Evolutionary conservation across 75 land plant species (phyloP).

Genomic region (Pinus tabuliformis): DNA sequence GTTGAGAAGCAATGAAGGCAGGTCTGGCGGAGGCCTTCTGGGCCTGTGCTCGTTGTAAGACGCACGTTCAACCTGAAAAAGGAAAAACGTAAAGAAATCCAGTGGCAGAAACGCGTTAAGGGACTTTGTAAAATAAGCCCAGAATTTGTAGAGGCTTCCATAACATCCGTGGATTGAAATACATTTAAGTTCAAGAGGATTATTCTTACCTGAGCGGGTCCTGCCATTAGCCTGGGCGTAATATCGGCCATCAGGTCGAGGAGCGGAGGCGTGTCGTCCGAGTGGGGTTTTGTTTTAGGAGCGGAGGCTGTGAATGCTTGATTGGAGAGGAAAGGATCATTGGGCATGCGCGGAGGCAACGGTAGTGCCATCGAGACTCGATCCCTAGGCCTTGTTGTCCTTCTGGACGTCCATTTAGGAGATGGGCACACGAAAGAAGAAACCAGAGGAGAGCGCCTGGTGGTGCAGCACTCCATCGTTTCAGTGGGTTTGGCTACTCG

Average conservation of each 20-base stretch:
- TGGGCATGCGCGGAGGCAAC: slow-evolving; percentile 47
- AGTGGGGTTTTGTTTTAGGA: slow-evolving; percentile 26
- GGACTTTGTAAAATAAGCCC: neutral
- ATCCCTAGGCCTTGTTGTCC: neutral
- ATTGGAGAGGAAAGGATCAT: slow-evolving; percentile 70
- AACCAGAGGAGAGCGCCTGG: neutral
- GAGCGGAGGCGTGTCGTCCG: slow-evolving; percentile 48
- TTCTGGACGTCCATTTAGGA: neutral
- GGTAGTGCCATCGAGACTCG: slow-evolving; percentile 19
- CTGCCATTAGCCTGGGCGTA: slow-evolving; percentile 67
- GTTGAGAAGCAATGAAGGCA: slow-evolving; percentile 78
- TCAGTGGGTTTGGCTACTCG: neutral
- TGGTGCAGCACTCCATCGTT: neutral
- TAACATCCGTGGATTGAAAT: neutral
- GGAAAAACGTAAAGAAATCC: neutral
- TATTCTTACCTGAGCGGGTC: slow-evolving; percentile 61
- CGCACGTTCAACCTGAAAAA: slow-evolving; percentile 59
- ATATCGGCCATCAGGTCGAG: slow-evolving; percentile 52
- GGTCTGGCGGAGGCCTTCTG: slow-evolving; percentile 81
- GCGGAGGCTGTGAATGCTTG: slow-evolving; percentile 60
- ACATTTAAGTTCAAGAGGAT: too few relatives aligned
- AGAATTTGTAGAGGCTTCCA: neutral
- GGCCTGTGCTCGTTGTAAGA: slow-evolving; percentile 85
- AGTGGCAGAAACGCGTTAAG: neutral
- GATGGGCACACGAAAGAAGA: neutral